Conservation (phyloP, 202 grass and related monocot species). For the Digitaria exilis region DNA sequence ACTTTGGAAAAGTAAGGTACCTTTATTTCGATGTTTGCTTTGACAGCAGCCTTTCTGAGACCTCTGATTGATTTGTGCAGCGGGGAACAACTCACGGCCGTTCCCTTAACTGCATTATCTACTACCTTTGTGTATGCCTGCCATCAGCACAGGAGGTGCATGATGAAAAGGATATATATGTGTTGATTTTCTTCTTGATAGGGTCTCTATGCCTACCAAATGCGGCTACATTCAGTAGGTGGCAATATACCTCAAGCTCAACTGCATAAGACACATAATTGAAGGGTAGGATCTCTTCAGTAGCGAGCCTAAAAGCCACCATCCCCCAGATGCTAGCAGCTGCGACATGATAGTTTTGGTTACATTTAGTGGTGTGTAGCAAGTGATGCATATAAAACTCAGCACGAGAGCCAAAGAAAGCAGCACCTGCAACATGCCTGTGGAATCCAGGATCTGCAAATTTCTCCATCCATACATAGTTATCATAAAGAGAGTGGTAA, state of each 20-base stretch:
- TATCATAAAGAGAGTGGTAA: slow-evolving; percentile 89
- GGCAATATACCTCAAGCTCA: slow-evolving; percentile 62
- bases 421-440: slow-evolving; percentile 76
- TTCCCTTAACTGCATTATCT: slow-evolving; percentile 52
- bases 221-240: not conserved
- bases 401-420: not conserved
- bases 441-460: slow-evolving; percentile 83
- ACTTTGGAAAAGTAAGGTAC: slow-evolving; percentile 39
- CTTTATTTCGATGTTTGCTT: slow-evolving; percentile 63
- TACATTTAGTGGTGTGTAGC: not conserved
- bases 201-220: not conserved
- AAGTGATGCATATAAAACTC: not conserved
- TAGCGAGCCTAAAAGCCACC: slow-evolving; percentile 76
- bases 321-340: slow-evolving; percentile 88
- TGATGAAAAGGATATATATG: too few species aligned
- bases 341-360: slow-evolving; percentile 51
- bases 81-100: slow-evolving; percentile 55
- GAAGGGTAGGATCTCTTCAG: slow-evolving; percentile 85
- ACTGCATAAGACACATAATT: slow-evolving; percentile 67
- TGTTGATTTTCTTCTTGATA: too few species aligned
- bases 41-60: slow-evolving; percentile 50
- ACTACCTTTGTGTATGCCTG: slow-evolving; percentile 54
- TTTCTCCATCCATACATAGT: slow-evolving; percentile 84
- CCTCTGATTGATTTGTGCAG: slow-evolving; percentile 66
- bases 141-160: not conserved